Base-by-base conservation (phyloP, 2,329 filamentous ascomycete genomes). In the Pyricularia pennisetigena region DNA sequence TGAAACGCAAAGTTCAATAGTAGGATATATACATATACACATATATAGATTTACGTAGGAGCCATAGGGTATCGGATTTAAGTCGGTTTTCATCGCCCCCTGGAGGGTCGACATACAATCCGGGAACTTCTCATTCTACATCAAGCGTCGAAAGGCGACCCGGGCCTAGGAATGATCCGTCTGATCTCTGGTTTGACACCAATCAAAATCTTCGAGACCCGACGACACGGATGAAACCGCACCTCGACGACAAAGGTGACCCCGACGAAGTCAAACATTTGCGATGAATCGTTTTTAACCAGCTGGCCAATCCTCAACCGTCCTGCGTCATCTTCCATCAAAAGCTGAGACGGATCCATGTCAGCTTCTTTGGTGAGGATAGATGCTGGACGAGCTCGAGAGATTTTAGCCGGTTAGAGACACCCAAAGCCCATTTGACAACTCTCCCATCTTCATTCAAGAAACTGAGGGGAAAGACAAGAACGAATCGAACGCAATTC, bases 61-160 rank as follows among this genome's bases (percentile, higher is more conserved):
- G 80, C 81, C 68, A 84, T n/a, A 84, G 68, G 82, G 82, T 10
- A 82, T 84, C 20, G 82, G 82, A 0, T 84, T 84, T 74, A 84
- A 85, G 69, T 82, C 82, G 0, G 81, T 82, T 0, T 85, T 85
- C 70, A 83, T 77, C 72, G 82, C 76, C 0, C 80, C 82, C 20
- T 78, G 74, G 69, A 78, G 77, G 30, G 82, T 81, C 4, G 77
- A 78, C 57, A 81, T 85, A 20, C 77, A 78, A 26, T 85, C 82
- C 0, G 78, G 79, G 0, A 23, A 70, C 29, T 82, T 79, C 69
- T 79, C 78, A 0, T 85, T 85, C 72, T 78, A 74, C 8, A 83
- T 85, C 70, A 72, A 65, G 0, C 79, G 81, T 63, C 70, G 71
- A 0, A 72, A 71, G 2, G 80, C 0, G 79, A 82, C 1, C 76